phyloP scores from a whole-genome alignment of 331 rosid genomes.

The Pyracantha coccinea region DNA sequence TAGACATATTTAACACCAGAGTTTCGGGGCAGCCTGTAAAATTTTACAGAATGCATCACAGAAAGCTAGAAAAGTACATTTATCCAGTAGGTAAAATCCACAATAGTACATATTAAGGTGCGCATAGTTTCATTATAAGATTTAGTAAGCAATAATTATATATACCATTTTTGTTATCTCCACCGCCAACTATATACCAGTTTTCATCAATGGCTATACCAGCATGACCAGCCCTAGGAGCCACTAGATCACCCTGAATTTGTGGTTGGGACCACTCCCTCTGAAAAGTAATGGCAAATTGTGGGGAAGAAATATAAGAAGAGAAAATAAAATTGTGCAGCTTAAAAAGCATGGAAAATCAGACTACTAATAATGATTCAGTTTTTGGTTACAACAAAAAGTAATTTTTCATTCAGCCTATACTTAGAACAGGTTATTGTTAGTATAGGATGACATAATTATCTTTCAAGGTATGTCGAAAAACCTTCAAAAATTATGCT shows the following conservation, averaged over 20 bases:
- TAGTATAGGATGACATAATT: background rate
- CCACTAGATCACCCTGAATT: slow-evolving; percentile 69
- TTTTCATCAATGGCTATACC: slow-evolving; percentile 64
- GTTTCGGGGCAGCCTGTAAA: slow-evolving; percentile 87
- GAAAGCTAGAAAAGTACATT: slow-evolving; percentile 10
- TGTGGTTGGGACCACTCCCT: slow-evolving; percentile 97
- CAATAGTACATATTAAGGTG: background rate
- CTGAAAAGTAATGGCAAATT: slow-evolving; percentile 40
- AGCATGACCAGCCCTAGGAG: slow-evolving; percentile 95
- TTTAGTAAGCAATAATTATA: slow-evolving; percentile 4
- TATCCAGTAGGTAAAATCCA: background rate
- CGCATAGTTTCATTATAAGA: background rate
- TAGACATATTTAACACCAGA: slow-evolving; percentile 75
- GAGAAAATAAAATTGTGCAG: background rate
- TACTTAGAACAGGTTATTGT: background rate
- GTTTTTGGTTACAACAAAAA: background rate
- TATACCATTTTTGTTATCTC: slow-evolving; percentile 86
- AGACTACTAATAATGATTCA: background rate
- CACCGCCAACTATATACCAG: slow-evolving; percentile 97
- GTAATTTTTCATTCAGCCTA: background rate
- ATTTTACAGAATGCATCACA: background rate
- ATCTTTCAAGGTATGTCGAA: background rate
- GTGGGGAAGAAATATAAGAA: background rate
- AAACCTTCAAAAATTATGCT: background rate
- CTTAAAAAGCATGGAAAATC: background rate